Base-by-base conservation (phyloP, 2,329 filamentous ascomycete genomes). In the Cordyceps farinosa region DNA sequence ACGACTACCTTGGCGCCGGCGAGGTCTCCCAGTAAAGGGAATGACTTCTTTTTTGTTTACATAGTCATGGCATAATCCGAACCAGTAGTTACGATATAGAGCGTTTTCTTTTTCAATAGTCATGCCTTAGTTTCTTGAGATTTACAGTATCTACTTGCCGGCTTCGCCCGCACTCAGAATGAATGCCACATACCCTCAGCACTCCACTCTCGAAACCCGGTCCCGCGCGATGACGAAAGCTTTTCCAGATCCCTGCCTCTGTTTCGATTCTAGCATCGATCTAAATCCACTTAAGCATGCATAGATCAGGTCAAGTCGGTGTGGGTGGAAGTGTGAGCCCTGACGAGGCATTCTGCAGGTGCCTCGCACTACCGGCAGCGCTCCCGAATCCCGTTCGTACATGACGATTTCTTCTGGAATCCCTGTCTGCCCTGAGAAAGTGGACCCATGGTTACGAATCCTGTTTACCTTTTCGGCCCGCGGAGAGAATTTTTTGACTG, bases 1-100 rank as follows among this genome's bases (percentile, higher is more conserved):
- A 63, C 47, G 61, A 63, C 48, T 63, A 63, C 40, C 61, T 63
- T 15, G 61, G 61, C 48, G 11, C 54, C 34, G 61, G 61, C 55
- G 55, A 63, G 48, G 47, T 40, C 17, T 52, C 55, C 30, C 55
- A 63, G 55, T 58, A 63, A 54, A 53, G 27, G 50, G 34, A 17
- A 10, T 9, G 13, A 32, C 11, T 45, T 3, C 29, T 52, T 13
- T 38, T 63, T 30, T 36, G 15, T 51, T 53, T 58, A 40, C 47
- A 34, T 34, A 44, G 5, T 52, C 40, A 52, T 29, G 60, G 44
- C 61, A 42, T 44, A 11, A 42, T 15, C 48, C 11, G 15, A 48
- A 27, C 27, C 10, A 11, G 30, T 51, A 57, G 48, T 55, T 48
- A 27, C 51, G 40, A 55, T 30, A 47, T 61, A 42, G 59, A 54